A percentile compares a stretch with the other conserved stretches of the same genome.
phyloP scores from a whole-genome alignment of 257 asterid genomes.

The Ophiorrhiza pumila region DNA sequence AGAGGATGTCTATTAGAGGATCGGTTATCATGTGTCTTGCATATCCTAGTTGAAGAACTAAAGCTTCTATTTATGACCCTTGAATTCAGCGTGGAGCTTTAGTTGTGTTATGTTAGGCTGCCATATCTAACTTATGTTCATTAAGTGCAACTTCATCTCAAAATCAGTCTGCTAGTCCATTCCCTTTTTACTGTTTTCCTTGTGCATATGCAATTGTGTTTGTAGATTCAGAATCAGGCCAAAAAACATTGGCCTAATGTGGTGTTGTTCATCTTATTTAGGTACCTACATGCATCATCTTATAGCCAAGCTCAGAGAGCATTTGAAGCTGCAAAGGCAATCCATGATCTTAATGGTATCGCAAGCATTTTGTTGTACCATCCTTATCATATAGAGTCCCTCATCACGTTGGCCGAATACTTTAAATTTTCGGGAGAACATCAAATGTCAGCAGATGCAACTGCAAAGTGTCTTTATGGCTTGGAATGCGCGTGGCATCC shows the following conservation, averaged over 20 bases:
- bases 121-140: not conserved
- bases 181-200: not conserved
- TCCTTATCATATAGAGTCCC: conserved; percentile 92
- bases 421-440: conserved; percentile 89
- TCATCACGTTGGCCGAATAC: conserved; percentile 76
- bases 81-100: not conserved
- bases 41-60: not conserved
- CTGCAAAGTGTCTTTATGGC: conserved; percentile 73
- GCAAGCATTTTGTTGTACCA: conserved; percentile 63
- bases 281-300: conserved; percentile 69
- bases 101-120: not conserved
- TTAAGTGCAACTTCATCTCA: not conserved
- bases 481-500: conserved; percentile 97
- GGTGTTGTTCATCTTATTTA: conserved; percentile 26
- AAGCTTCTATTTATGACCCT: not conserved
- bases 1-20: not conserved
- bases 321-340: conserved; percentile 84
- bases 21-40: not conserved
- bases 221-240: not conserved
- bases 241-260: conserved; percentile 10
- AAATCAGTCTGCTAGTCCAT: not conserved
- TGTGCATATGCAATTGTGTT: not conserved
- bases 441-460: conserved; percentile 86
- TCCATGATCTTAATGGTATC: conserved; percentile 83
- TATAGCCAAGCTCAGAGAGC: conserved; percentile 81